phyloP scores from a whole-genome alignment of 768 basidiomycete genomes.

The Solioccasus polychromus region DNA sequence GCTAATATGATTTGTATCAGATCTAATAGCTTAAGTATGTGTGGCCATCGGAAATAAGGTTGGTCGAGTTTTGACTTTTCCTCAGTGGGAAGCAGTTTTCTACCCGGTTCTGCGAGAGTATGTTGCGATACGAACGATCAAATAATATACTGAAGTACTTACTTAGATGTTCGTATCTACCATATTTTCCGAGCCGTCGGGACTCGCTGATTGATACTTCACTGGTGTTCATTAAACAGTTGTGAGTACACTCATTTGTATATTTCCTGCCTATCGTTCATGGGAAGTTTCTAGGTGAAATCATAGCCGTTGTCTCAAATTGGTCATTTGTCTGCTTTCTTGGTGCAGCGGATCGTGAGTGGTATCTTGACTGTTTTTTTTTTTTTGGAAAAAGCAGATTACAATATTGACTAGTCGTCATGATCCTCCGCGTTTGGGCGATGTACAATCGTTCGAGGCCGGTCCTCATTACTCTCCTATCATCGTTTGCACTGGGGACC shows the following conservation, averaged over 20 bases:
- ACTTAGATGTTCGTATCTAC: background rate
- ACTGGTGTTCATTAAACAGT: background rate
- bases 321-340: background rate
- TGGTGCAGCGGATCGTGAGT: background rate
- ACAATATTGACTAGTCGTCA: background rate
- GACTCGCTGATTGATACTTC: background rate
- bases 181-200: background rate
- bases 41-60: background rate
- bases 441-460: conserved; percentile 1
- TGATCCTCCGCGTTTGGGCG: background rate
- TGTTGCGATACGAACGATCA: background rate
- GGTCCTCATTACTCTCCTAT: background rate
- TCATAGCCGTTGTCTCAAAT: background rate
- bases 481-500: background rate
- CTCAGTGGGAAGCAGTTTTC: background rate
- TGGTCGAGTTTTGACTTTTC: background rate
- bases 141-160: background rate
- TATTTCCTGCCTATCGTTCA: background rate
- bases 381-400: too few species aligned
- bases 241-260: background rate
- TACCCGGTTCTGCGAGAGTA: background rate
- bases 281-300: background rate
- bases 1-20: background rate
- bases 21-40: background rate
- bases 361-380: too few species aligned